Evolutionary conservation across 208 protist species (phyloP), one percentile per base, ranked within the genome.

Genomic region (Acanthamoeba royreba): DNA sequence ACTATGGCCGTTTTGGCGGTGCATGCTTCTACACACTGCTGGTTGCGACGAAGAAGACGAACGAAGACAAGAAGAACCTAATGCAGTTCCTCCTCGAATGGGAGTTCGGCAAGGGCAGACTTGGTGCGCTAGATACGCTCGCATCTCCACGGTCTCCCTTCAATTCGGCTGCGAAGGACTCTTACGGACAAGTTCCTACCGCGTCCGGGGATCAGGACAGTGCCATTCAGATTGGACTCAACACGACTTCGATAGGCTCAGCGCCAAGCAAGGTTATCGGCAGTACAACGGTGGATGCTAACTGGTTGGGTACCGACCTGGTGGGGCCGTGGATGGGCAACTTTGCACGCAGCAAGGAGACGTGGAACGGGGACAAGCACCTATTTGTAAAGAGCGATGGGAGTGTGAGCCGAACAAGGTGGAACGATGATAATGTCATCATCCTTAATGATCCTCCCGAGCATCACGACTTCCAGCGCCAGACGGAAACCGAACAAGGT

Each of bases 1-100:
- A 89, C 81, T 89, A 89, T 40, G 81, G 81, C n/a, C 45, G 81
- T 4, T 31, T 89, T 42, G 81, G 81, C 45, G 81, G 52, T 5
- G 81, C 81, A 17, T 89, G 81, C 81, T 89, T 89, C 52, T 89
- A 40, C 52, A 89, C 49, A 19, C 52, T 89, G 38, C 33, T 89
- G n/a, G 31, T 63, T 19, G 81, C 81, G 35, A 43, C 81, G 46
- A 89, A 63, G 81, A 89, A 63, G 52, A 89, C 45, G 31, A n/a
- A 25, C 40, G 46, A 89, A 3, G 81, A 89, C 19, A 89, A 89
- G 81, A 89, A 89, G 81, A 89, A 89, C 52, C 38, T 89, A 4
- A 13, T 89, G 0, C 45, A 47, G 31, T 89, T 89, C 81, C 22
- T 89, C 17, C 52, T 89, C 45, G 81, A 89, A 40, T 89, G 81